Base-by-base conservation (phyloP, 139 green algal genomes). In the Chlamydomonas incerta region DNA sequence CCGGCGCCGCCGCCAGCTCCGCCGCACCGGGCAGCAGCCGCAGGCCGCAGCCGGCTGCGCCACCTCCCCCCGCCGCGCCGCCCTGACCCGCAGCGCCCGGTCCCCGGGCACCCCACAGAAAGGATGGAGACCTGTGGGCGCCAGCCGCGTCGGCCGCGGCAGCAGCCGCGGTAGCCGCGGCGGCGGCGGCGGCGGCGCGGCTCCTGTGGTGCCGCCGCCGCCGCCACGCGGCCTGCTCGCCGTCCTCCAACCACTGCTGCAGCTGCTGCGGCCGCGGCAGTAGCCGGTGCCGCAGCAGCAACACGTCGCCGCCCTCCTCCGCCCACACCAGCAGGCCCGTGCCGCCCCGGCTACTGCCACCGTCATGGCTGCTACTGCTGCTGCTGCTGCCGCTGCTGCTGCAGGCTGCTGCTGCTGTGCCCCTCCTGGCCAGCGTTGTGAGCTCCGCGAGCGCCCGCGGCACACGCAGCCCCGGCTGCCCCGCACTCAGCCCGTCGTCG, bases 271-370 rank as follows among this genome's bases (percentile, higher is more conserved):
- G 68, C 68, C 1, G n/a, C 46, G 28, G 31, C 52, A 15, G 55
- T 6, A 26, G 37, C 29, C 63, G 50, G 47, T 67, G 77, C 1
- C 77, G 37, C 26, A 74, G 5, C 26, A 83, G 17, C 6, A 74
- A 18, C 15, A 83, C 77, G 31, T 83, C 77, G 9, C 77, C 77
- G 41, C 41, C 77, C 63, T 83, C 77, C 77, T 83, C 77, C 20
- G 63, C 46, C 77, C 77, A 83, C 63, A 83, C 77, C 41, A 83
- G 15, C 35, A 83, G n/a, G 26, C 77, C 46, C 10, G 28, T 17
- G 77, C 62, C 41, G n/a, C 63, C 35, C n/a, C 24, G 1, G 75
- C 28, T 68, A n/a, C 31, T 35, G 72, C 72, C 23, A 24, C n/a
- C 28, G 46, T 11, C 41, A 37, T 15, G 13, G 71, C 14, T 62